Evolutionary conservation across 2,329 filamentous ascomycete species (phyloP).

Genomic region (Trichoderma sp.): DNA sequence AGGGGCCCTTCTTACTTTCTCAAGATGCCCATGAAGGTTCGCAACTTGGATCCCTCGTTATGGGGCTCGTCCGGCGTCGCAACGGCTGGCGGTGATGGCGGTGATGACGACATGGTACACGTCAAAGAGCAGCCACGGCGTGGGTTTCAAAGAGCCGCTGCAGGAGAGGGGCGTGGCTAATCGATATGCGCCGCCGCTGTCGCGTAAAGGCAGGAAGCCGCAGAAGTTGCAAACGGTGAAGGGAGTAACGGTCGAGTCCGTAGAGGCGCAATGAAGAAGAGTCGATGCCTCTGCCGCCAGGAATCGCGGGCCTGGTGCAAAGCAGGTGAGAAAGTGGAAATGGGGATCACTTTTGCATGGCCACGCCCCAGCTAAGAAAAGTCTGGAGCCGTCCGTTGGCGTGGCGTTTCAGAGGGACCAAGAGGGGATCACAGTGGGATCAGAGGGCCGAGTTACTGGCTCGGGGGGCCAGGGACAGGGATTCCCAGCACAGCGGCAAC

Average conservation of each 20-base stretch:
- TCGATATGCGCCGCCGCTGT: slow-evolving; percentile 6
- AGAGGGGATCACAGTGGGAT: not conserved
- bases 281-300: not conserved
- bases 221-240: not conserved
- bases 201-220: not conserved
- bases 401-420: slow-evolving; percentile 8
- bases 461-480: not conserved
- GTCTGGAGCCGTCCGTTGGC: slow-evolving; percentile 5
- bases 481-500: slow-evolving; percentile 9
- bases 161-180: not conserved
- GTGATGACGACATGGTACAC: slow-evolving; percentile 37
- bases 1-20: slow-evolving; percentile 65
- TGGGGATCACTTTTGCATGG: not conserved
- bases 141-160: not conserved
- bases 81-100: slow-evolving; percentile 32
- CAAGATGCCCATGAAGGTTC: slow-evolving; percentile 82
- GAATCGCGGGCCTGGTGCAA: not conserved
- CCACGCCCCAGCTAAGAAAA: not conserved
- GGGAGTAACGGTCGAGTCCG: not conserved
- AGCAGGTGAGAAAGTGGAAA: slow-evolving; percentile 12
- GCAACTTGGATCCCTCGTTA: slow-evolving; percentile 84
- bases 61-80: slow-evolving; percentile 45
- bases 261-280: not conserved
- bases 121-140: not conserved
- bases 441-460: not conserved